These are phyloP conservation scores for Cyberlindnera bimundalis DNA, from an alignment of 805 yeast genomes.

Conservation along the genomic window DNA sequence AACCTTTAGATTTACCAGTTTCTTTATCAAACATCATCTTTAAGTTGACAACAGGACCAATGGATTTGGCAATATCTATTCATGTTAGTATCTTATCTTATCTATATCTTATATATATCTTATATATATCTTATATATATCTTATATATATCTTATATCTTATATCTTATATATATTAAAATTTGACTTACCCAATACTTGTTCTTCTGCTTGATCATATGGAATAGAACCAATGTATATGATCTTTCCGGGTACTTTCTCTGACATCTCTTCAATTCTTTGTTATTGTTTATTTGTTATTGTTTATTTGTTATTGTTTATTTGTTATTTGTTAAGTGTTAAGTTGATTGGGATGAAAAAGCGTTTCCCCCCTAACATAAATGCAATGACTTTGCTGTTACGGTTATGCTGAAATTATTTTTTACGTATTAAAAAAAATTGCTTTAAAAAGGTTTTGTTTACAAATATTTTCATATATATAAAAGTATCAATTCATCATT, in stretches of 20 bases:
- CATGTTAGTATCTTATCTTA: slow-evolving; percentile 1
- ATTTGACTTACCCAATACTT: slow-evolving; percentile 48
- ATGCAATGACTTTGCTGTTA: too few species aligned
- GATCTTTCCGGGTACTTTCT: slow-evolving; percentile 35
- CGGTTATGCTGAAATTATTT: not conserved
- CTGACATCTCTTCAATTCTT: slow-evolving; percentile 8
- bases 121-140: too few species aligned
- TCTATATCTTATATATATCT: too few species aligned
- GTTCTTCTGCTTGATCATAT: slow-evolving; percentile 91
- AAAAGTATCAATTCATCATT: not conserved
- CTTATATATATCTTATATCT: too few species aligned
- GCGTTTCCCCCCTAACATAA: too few species aligned
- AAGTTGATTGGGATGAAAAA: too few species aligned
- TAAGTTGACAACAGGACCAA: slow-evolving; percentile 79
- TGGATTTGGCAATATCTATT: slow-evolving; percentile 71
- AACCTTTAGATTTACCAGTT: slow-evolving; percentile 89
- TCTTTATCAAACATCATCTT: slow-evolving; percentile 80
- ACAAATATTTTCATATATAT: too few species aligned
- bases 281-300: too few species aligned
- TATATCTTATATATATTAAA: too few species aligned
- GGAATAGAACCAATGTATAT: slow-evolving; percentile 88
- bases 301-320: not conserved
- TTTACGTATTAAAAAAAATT: too few species aligned
- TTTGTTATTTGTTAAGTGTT: too few species aligned
- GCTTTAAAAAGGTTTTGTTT: not conserved